These are phyloP conservation scores for Penicillium sp. DNA, from an alignment of 2,329 filamentous ascomycete genomes.

Conservation along the genomic window DNA sequence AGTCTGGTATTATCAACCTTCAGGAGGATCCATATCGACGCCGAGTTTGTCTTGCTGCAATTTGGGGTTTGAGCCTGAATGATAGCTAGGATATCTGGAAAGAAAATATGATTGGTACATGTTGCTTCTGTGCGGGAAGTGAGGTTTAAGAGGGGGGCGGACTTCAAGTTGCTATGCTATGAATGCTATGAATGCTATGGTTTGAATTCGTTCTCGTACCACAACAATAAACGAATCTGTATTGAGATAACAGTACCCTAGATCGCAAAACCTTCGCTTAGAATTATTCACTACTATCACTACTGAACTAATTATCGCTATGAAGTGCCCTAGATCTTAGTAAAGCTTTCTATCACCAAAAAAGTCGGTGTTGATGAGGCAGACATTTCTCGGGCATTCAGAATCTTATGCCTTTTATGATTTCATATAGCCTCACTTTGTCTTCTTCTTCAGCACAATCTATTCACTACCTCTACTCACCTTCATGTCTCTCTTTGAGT, in stretches of 20 bases:
- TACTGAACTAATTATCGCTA: not conserved
- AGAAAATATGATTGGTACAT: not conserved
- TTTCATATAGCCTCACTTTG: not conserved
- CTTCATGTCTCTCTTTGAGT: not conserved
- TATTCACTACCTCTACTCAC: not conserved
- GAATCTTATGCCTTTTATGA: not conserved
- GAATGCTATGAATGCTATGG: not conserved
- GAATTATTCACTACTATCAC: not conserved
- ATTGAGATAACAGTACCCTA: not conserved
- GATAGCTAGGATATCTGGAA: not conserved
- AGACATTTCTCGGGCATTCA: not conserved
- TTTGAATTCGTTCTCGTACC: not conserved
- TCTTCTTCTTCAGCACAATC: not conserved
- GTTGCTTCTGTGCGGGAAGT: not conserved
- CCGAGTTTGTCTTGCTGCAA: not conserved
- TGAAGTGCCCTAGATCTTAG: not conserved
- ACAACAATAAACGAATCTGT: not conserved
- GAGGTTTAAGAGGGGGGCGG: not conserved
- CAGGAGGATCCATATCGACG: not conserved
- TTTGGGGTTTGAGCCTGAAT: not conserved
- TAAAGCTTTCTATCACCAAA: not conserved
- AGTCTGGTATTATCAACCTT: not conserved
- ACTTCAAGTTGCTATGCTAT: not conserved
- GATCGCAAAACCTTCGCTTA: not conserved
- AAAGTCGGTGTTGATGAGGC: not conserved